Conservation (phyloP, 2,329 filamentous ascomycete genomes). For the Xylariaceae sp. region DNA sequence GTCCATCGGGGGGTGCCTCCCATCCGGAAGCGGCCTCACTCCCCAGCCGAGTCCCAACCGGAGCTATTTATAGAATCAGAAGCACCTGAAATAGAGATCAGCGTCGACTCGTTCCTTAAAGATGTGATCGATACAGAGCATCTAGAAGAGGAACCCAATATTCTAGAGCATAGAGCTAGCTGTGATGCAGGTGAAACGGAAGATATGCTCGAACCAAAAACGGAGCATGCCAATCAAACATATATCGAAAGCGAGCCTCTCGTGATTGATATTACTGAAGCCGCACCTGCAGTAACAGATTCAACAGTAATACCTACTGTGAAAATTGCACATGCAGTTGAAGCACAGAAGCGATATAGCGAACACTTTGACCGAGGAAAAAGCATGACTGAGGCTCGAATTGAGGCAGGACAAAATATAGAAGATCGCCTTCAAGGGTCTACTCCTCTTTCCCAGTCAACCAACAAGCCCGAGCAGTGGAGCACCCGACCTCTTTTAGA, state of each 20-base stretch:
- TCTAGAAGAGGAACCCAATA: neutral
- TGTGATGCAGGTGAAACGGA: neutral
- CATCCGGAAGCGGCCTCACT: neutral
- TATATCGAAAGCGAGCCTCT: neutral
- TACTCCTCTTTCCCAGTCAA: constrained; percentile 10
- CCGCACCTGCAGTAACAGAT: neutral
- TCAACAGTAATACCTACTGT: constrained; percentile 5
- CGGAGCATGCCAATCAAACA: neutral
- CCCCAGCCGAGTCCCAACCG: neutral
- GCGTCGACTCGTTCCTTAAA: neutral
- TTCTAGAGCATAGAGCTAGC: neutral
- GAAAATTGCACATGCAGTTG: constrained; percentile 10
- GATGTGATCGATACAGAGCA: neutral
- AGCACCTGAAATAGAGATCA: neutral
- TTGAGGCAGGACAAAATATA: neutral
- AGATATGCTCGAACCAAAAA: neutral
- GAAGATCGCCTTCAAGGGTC: neutral
- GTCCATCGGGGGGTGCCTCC: too few relatives aligned
- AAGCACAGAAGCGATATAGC: too few relatives aligned
- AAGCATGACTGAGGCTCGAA: neutral
- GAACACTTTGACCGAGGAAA: too few relatives aligned
- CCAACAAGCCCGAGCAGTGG: constrained; percentile 1
- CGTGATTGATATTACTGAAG: neutral
- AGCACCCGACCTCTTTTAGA: constrained; percentile 14
- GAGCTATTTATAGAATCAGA: neutral